Evolutionary conservation across 108 stramenopile genomes (phyloP).

Genomic region (Cyclotella cryptica): DNA sequence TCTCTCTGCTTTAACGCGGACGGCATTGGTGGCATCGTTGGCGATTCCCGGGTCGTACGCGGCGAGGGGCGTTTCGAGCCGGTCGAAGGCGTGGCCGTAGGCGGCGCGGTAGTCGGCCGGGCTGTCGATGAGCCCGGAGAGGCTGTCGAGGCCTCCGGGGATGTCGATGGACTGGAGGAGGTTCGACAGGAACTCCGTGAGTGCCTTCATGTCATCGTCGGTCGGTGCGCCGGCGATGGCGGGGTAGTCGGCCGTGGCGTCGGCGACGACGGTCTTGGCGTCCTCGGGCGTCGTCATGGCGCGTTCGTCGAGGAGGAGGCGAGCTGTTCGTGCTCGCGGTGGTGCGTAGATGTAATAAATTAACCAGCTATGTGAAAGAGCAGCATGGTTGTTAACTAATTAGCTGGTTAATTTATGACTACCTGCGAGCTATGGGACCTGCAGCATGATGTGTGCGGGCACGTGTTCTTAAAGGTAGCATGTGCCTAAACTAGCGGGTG

Average conservation of each 20-base stretch:
- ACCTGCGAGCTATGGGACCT: no score
- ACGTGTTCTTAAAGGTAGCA: no score
- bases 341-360: no score
- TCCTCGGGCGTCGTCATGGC: neutral
- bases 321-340: no score
- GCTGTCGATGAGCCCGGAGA: neutral
- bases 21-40: neutral
- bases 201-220: neutral
- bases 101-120: neutral
- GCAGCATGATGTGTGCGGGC: no score
- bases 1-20: neutral
- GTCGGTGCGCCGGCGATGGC: constrained; percentile 5
- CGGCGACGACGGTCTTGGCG: neutral
- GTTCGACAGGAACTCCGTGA: neutral
- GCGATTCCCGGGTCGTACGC: neutral
- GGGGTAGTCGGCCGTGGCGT: neutral
- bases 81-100: neutral
- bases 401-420: no score
- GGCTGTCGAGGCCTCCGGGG: neutral
- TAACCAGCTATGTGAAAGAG: no score
- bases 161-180: constrained; percentile 7
- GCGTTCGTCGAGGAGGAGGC: neutral
- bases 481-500: no score
- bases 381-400: no score
- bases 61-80: neutral